Percentiles rank a stretch among this genome's conserved stretches.
Conservation (phyloP, 2,329 filamentous ascomycete genomes). For the Aspergillus sp. region DNA sequence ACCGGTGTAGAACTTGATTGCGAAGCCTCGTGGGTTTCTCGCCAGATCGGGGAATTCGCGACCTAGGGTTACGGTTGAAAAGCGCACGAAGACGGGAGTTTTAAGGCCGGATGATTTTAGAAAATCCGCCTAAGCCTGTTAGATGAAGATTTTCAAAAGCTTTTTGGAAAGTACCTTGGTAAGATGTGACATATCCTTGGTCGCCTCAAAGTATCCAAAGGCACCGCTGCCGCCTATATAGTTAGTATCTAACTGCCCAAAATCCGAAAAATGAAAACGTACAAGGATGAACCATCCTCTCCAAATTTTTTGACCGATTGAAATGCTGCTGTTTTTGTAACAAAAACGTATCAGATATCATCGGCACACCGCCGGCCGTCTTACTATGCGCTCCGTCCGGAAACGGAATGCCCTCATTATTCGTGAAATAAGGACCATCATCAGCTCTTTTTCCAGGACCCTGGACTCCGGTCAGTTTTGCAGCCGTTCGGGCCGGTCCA, state of each 20-base stretch:
- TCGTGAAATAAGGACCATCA: constrained; percentile 48
- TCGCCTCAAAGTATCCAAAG: not conserved
- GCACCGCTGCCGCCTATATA: not conserved
- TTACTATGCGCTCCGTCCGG: constrained; percentile 47
- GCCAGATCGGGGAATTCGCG: constrained; percentile 41
- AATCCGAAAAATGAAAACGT: not conserved
- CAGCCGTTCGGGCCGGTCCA: constrained; percentile 47
- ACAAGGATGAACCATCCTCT: constrained; percentile 31
- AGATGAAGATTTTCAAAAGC: not conserved
- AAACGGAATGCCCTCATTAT: constrained; percentile 48
- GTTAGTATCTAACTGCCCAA: not conserved
- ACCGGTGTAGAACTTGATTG: constrained; percentile 45
- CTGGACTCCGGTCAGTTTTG: constrained; percentile 44
- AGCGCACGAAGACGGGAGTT: constrained; percentile 40
- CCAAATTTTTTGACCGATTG: constrained; percentile 50
- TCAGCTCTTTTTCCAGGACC: constrained; percentile 44
- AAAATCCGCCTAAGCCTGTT: constrained; percentile 26
- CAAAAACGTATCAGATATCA: constrained; percentile 46
- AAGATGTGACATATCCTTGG: not conserved
- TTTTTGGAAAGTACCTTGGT: not conserved
- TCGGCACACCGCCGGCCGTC: constrained; percentile 47
- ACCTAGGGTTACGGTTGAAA: constrained; percentile 41
- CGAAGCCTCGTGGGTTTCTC: constrained; percentile 43
- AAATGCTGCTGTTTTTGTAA: constrained; percentile 52
- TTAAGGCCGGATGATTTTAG: constrained; percentile 34